Conservation (phyloP, 495 filamentous ascomycete species). For the Xylaria longipes region DNA sequence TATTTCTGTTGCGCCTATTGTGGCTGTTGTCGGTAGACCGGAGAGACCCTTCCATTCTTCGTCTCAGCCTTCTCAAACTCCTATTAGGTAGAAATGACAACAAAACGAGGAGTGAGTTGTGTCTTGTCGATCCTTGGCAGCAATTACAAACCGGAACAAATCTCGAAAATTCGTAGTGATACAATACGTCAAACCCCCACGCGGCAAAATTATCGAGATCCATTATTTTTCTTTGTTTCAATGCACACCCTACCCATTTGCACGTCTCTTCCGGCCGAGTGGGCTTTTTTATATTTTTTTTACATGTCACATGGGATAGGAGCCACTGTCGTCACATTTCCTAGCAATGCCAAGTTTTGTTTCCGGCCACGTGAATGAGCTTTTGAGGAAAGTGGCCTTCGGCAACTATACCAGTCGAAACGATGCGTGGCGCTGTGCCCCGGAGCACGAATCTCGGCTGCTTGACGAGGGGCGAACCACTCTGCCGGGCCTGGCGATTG, state of each 20-base stretch:
- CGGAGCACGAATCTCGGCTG: not conserved
- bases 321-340: slow-evolving; percentile 9
- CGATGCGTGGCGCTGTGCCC: not conserved
- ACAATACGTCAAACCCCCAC: slow-evolving; percentile 9
- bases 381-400: not conserved
- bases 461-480: slow-evolving; percentile 12
- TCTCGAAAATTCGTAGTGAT: not conserved
- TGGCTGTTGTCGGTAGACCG: not conserved
- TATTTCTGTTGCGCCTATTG: not conserved
- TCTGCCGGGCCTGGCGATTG: slow-evolving; percentile 13
- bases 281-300: slow-evolving; percentile 11
- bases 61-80: not conserved
- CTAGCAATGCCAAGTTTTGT: not conserved
- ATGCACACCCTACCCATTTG: not conserved
- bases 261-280: not conserved
- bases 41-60: not conserved
- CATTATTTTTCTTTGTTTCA: not conserved
- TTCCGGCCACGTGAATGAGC: not conserved
- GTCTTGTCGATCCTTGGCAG: slow-evolving; percentile 1
- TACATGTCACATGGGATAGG: not conserved
- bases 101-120: not conserved
- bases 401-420: not conserved
- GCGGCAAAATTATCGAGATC: not conserved
- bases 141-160: not conserved
- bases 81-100: not conserved